Evolutionary conservation across 495 filamentous ascomycete species (phyloP).

Genomic region (Penicillium samsonianum): DNA sequence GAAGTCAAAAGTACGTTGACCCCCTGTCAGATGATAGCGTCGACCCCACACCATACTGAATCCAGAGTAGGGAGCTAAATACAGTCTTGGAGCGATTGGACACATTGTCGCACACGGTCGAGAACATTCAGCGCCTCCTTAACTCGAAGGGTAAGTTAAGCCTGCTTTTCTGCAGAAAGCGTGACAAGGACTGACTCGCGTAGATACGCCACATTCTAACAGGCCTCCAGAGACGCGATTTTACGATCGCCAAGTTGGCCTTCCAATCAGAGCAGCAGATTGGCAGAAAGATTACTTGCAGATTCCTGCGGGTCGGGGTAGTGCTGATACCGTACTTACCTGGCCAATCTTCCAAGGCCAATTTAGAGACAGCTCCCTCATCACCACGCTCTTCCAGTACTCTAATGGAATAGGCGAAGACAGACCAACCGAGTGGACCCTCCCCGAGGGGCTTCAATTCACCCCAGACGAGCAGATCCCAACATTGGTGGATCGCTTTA

Average conservation of each 20-base stretch:
- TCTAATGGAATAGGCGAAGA: background rate
- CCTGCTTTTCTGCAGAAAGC: background rate
- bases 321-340: conserved; percentile 10
- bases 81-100: background rate
- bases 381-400: conserved; percentile 9
- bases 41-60: no score
- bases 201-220: background rate
- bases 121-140: background rate
- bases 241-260: background rate
- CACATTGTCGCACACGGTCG: conserved; percentile 1
- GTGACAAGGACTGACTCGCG: background rate
- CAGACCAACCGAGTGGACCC: background rate
- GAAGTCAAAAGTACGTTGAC: no score
- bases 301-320: conserved; percentile 9
- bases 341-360: conserved; percentile 11
- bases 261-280: conserved; percentile 2
- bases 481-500: conserved; percentile 25
- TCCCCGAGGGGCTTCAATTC: conserved; percentile 8
- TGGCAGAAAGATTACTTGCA: conserved; percentile 10
- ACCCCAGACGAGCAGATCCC: conserved; percentile 14
- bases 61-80: no score
- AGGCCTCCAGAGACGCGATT: background rate
- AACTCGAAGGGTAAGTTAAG: background rate
- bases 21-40: no score
- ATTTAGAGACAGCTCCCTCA: conserved; percentile 9